Base-by-base conservation (phyloP, 768 basidiomycete genomes). In the Coprinopsis cinerea region DNA sequence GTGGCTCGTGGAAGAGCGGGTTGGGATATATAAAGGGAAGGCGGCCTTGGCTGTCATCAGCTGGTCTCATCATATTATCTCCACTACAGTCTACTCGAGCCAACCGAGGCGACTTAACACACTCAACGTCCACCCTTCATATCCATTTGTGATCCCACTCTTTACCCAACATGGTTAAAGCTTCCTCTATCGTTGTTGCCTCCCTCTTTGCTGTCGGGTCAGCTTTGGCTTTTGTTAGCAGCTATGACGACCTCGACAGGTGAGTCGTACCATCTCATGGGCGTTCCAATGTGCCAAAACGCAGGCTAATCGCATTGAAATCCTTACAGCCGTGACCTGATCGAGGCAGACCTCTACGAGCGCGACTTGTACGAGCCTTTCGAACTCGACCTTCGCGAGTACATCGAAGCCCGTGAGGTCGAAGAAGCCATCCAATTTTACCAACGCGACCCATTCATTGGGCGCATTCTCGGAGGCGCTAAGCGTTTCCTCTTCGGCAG, bases 381-480 rank as follows among this genome's bases (percentile, higher is more conserved):
- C 25, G 40, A 42, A 27, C 26, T 49, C 40, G 32, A 36, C 34
- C 23, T 47, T 20, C 45, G 15, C 32, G 32, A 39, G 17, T 13
- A 17, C 15, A 27, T 22, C 32, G 26, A 23, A 4, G 23, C 18
- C n/a, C 9, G 17, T 4, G 46, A 47, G 18, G 14, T 47, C 35
- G 34, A 36, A 6, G 46, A 37, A 2, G n/a, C n/a, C n/a, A n/a
- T n/a, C n/a, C n/a, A n/a, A n/a, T 36, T 47, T 24, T 39, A 18
- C 15, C 26, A 42, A n/a, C 48, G 48, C 41, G 41, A 44, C 20
- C 48, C 48, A 17, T 41, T 49, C 48, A 32, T 49, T 10, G 41
- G 41, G 9, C 41, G 42, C 25, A 49, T 49, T 22, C 32, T 49
- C 41, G 22, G 48, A 27, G 48, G 48, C n/a, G 39, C 40, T 13